phyloP scores from a whole-genome alignment of 129 eudicot genomes.

The Lactuca sativa region DNA sequence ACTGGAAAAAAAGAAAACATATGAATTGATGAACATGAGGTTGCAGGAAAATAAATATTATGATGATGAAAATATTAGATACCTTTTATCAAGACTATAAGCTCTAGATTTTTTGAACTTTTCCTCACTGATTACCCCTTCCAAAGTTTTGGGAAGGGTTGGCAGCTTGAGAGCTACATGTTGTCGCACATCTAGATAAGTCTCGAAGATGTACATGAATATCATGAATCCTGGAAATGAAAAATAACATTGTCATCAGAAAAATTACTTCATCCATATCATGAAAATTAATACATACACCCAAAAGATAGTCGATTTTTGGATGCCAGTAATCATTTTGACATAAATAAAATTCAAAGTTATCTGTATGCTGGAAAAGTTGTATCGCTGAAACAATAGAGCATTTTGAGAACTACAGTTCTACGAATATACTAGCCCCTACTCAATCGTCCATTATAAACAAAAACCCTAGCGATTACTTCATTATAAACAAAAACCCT shows the following conservation, averaged over 20 bases:
- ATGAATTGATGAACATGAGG: not conserved
- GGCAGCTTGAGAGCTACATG: constrained; percentile 83
- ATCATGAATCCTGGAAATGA: constrained; percentile 79
- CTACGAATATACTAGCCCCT: not conserved
- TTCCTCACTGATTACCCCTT: constrained; percentile 84
- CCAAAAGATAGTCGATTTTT: not conserved
- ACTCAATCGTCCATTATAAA: not conserved
- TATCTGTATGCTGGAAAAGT: not conserved
- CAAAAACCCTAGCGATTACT: constrained; percentile 20
- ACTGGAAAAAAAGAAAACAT: constrained; percentile 43
- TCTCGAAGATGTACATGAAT: constrained; percentile 81
- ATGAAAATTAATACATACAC: constrained; percentile 7
- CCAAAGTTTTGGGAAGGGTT: constrained; percentile 79
- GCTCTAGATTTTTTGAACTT: constrained; percentile 96
- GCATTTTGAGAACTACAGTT: not conserved
- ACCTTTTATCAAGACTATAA: constrained; percentile 96
- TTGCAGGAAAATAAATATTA: constrained; percentile 1
- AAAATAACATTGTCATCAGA: not conserved
- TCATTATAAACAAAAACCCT: constrained; percentile 17
- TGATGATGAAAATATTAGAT: not conserved
- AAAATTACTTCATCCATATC: not conserved
- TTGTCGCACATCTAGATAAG: constrained; percentile 88
- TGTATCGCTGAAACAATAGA: not conserved
- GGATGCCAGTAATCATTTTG: not conserved
- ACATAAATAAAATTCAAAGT: constrained; percentile 13